These are phyloP conservation scores for Candida sphagnicola DNA, from an alignment of 805 yeast species.

Conservation along the genomic window DNA sequence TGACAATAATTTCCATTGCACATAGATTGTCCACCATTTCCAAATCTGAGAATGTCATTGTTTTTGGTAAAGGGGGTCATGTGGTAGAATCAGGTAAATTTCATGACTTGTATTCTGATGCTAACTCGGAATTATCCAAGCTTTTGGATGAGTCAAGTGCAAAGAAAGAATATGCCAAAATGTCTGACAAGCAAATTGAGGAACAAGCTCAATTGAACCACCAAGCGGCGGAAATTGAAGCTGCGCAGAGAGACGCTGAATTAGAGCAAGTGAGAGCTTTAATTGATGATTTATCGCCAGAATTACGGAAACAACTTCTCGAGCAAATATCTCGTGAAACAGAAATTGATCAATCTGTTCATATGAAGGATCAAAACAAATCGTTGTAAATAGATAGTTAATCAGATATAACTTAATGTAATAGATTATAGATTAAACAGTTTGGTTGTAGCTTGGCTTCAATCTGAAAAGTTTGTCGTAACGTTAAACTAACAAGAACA, in stretches of 20 bases:
- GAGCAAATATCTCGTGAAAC: conserved; percentile 16
- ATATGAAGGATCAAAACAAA: conserved; percentile 1
- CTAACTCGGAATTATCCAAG: conserved; percentile 38
- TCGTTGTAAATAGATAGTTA: conserved; percentile 2
- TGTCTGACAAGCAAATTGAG: conserved; percentile 21
- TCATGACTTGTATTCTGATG: conserved; percentile 36
- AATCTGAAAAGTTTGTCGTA: no score
- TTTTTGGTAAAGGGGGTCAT: conserved; percentile 38
- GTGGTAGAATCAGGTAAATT: conserved; percentile 40
- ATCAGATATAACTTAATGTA: no score
- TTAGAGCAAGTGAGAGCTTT: conserved; percentile 18
- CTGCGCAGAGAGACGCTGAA: conserved; percentile 6
- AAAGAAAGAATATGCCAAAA: conserved; percentile 11
- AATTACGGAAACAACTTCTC: conserved; percentile 25
- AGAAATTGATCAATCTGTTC: not conserved
- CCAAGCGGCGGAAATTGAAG: conserved; percentile 21
- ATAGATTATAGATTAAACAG: not conserved
- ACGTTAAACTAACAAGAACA: no score
- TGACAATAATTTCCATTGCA: conserved; percentile 43
- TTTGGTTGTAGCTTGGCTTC: no score
- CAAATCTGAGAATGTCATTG: conserved; percentile 41
- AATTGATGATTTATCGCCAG: conserved; percentile 35
- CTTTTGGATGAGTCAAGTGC: conserved; percentile 34
- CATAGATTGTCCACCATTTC: conserved; percentile 44
- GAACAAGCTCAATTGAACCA: conserved; percentile 21